phyloP scores from a whole-genome alignment of 2,329 filamentous ascomycete genomes.

The Monosporascus sp. region DNA sequence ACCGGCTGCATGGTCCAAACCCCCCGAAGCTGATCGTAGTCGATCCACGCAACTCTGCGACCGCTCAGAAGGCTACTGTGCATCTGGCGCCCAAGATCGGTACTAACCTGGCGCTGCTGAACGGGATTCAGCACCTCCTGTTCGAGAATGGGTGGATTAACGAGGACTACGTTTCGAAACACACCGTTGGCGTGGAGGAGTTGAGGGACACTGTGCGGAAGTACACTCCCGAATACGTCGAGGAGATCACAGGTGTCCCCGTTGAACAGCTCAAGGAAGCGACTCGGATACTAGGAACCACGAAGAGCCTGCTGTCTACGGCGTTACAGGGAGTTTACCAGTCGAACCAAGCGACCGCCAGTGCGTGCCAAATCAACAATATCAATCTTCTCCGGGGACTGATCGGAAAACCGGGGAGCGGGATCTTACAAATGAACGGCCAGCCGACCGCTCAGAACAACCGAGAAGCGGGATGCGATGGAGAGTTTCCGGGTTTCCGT shows the following conservation, averaged over 20 bases:
- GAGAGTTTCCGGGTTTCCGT: constrained; percentile 33
- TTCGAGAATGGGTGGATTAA: constrained; percentile 32
- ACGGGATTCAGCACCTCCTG: constrained; percentile 32
- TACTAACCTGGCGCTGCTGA: constrained; percentile 33
- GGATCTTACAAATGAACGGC: constrained; percentile 35
- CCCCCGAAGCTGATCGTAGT: constrained; percentile 32
- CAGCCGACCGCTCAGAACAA: constrained; percentile 36
- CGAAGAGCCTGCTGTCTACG: constrained; percentile 29
- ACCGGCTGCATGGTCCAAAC: constrained; percentile 28
- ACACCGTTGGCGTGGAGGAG: constrained; percentile 24
- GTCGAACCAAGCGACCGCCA: constrained; percentile 35
- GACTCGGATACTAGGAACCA: constrained; percentile 28
- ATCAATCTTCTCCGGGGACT: constrained; percentile 32
- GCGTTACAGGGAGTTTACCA: constrained; percentile 36
- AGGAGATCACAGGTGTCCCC: constrained; percentile 31
- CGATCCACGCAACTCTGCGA: constrained; percentile 29
- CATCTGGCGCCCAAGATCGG: constrained; percentile 30
- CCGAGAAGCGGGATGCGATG: constrained; percentile 33
- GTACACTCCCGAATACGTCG: constrained; percentile 28
- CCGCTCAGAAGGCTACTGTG: constrained; percentile 28
- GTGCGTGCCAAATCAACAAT: constrained; percentile 35
- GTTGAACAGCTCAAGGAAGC: constrained; percentile 23
- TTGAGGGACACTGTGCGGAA: constrained; percentile 22
- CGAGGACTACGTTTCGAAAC: constrained; percentile 23
- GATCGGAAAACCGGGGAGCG: constrained; percentile 30